phyloP scores from a whole-genome alignment of 306 rosid genomes.

The Prunus dulcis region DNA sequence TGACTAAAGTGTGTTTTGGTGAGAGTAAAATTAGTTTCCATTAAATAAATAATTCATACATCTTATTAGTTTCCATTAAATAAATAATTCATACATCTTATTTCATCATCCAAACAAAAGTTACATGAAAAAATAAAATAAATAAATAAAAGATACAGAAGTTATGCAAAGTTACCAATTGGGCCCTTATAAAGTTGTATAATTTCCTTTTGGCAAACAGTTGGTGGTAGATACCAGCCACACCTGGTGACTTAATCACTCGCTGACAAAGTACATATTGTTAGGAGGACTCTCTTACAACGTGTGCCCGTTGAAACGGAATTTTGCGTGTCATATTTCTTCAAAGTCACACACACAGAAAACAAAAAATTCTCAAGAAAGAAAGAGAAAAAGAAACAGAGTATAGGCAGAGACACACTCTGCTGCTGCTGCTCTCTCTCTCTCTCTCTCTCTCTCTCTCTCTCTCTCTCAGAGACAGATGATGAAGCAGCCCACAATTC shows the following conservation, averaged over 20 bases:
- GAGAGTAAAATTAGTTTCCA: too few relatives aligned
- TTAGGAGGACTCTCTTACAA: background rate
- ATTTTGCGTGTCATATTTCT: slow-evolving; percentile 12
- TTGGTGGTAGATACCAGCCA: too few relatives aligned
- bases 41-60: too few relatives aligned
- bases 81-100: too few relatives aligned
- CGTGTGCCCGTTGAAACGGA: slow-evolving; percentile 5
- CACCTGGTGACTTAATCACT: background rate
- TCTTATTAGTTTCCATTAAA: too few relatives aligned
- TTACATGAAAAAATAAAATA: too few relatives aligned
- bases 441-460: background rate
- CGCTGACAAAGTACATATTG: background rate
- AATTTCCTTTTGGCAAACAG: too few relatives aligned
- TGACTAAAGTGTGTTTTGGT: too few relatives aligned
- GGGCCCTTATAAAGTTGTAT: too few relatives aligned
- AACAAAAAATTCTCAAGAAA: background rate
- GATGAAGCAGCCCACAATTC: slow-evolving; percentile 7
- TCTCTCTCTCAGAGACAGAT: background rate
- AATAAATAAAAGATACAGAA: too few relatives aligned
- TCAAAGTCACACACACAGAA: background rate
- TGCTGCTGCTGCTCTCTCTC: background rate
- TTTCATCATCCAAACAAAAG: too few relatives aligned
- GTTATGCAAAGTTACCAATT: too few relatives aligned
- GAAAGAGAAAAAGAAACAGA: background rate
- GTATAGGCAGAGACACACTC: background rate